phyloP scores from a whole-genome alignment of 192 early-diverging fungal species.

The Podochytrium sp. region DNA sequence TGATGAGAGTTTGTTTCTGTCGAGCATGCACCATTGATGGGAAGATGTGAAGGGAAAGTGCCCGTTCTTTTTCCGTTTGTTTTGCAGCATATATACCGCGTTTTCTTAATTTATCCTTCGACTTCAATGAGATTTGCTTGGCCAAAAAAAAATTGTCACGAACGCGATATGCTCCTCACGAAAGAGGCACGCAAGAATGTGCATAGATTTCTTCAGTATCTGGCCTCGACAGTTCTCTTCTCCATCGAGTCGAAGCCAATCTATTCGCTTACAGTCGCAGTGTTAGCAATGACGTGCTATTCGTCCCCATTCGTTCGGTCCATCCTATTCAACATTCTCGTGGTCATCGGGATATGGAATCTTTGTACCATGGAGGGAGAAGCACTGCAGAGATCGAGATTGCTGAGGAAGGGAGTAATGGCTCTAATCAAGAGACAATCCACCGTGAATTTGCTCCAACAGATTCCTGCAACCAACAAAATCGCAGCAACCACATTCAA shows the following conservation, averaged over 20 bases:
- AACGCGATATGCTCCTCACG: background rate
- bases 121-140: no score
- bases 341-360: background rate
- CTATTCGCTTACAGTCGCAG: background rate
- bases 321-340: background rate
- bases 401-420: background rate
- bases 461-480: background rate
- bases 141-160: no score
- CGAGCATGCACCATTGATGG: no score
- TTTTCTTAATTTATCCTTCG: no score
- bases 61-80: no score
- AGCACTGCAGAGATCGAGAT: background rate
- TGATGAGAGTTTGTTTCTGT: no score
- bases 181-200: background rate
- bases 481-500: background rate
- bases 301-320: background rate
- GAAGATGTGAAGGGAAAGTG: no score
- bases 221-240: background rate
- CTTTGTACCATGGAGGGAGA: background rate
- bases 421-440: background rate
- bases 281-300: background rate
- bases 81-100: no score
- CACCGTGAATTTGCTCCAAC: background rate
- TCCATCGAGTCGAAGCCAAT: background rate
- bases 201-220: background rate